phyloP scores from a whole-genome alignment of 257 asterid species.

The Solanum piurae region DNA sequence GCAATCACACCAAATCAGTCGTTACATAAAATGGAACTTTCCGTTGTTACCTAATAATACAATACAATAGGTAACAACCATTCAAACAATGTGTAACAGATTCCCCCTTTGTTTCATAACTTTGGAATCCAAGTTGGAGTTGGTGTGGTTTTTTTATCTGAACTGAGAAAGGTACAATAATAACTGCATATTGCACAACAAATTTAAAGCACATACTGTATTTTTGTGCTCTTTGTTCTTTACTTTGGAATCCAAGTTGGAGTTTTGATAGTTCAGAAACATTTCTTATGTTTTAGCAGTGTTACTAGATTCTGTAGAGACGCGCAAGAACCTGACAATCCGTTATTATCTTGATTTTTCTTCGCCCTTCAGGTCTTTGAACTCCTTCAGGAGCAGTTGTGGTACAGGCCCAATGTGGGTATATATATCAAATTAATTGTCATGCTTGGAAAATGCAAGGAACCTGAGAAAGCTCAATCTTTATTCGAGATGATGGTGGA shows the following conservation, averaged over 20 bases:
- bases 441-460: conserved; percentile 98
- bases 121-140: not conserved
- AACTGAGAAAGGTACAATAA: too few relatives aligned
- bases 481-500: conserved; percentile 75
- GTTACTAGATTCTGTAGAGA: not conserved
- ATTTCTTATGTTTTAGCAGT: not conserved
- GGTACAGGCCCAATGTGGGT: conserved; percentile 81
- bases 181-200: too few relatives aligned
- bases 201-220: not conserved
- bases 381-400: conserved; percentile 86
- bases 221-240: not conserved
- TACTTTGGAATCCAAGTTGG: not conserved
- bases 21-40: too few relatives aligned
- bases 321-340: not conserved
- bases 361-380: conserved; percentile 56
- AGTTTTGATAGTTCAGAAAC: not conserved
- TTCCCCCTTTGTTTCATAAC: not conserved
- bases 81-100: too few relatives aligned
- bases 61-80: too few relatives aligned
- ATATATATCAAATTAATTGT: conserved; percentile 77
- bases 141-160: too few relatives aligned
- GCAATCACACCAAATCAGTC: too few relatives aligned
- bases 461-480: conserved; percentile 86
- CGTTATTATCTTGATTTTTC: not conserved
- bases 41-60: too few relatives aligned